Conservation (phyloP, 1,284 basidiomycete species). For the Athelia sp. region DNA sequence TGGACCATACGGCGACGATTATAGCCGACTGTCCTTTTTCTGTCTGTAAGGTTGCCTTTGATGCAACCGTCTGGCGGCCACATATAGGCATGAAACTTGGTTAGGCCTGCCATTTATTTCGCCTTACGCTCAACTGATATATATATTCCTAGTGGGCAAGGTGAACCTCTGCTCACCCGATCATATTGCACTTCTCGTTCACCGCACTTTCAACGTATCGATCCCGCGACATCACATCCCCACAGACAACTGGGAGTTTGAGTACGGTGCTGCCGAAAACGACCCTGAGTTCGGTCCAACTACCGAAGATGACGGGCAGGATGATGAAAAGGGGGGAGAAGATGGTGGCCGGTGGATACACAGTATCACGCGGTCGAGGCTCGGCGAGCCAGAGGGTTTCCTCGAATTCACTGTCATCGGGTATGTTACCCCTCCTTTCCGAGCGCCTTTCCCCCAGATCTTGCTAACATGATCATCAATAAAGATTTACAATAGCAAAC, state of each 20-base stretch:
- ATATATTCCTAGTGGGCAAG: slow-evolving; percentile 61
- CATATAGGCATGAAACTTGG: slow-evolving; percentile 81
- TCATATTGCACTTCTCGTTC: slow-evolving; percentile 89
- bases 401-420: slow-evolving; percentile 90
- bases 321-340: slow-evolving; percentile 27
- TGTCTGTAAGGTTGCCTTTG: slow-evolving; percentile 72
- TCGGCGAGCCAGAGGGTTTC: slow-evolving; percentile 70
- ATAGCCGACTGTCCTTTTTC: slow-evolving; percentile 86
- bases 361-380: slow-evolving; percentile 58
- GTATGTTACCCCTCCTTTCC: slow-evolving; percentile 41
- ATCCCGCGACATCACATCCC: slow-evolving; percentile 94
- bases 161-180: slow-evolving; percentile 92
- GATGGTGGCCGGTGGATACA: slow-evolving; percentile 80
- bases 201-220: slow-evolving; percentile 95
- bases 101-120: slow-evolving; percentile 31
- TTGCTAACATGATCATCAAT: slow-evolving; percentile 5
- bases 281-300: slow-evolving; percentile 63
- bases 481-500: slow-evolving; percentile 87
- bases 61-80: slow-evolving; percentile 89
- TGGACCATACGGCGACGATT: slow-evolving; percentile 65
- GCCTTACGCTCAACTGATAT: slow-evolving; percentile 5
- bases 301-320: slow-evolving; percentile 24
- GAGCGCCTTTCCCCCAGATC: background rate
- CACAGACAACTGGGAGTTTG: slow-evolving; percentile 78
- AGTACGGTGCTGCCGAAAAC: slow-evolving; percentile 75